Evolutionary conservation across 352 stramenopile species (phyloP).

Genomic region (Phytophthora multivora): DNA sequence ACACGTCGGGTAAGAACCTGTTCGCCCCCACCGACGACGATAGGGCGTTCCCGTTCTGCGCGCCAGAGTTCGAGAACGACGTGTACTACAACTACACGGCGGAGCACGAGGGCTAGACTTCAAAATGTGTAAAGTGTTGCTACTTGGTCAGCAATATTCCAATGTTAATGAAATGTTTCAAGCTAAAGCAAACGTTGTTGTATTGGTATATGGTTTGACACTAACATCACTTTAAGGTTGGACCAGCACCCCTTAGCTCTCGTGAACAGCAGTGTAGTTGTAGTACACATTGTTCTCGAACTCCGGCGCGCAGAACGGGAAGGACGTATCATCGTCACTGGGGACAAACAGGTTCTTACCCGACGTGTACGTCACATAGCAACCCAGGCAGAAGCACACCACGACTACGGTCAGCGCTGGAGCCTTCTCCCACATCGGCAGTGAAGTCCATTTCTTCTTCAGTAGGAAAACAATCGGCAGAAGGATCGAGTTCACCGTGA

Average conservation of each 20-base stretch:
- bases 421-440: constrained; percentile 37
- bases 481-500: constrained; percentile 53
- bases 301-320: constrained; percentile 43
- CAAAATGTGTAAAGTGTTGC: neutral
- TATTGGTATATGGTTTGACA: neutral
- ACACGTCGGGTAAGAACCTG: constrained; percentile 37
- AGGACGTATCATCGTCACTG: constrained; percentile 24
- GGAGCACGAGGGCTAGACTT: constrained; percentile 27
- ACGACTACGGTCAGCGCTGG: constrained; percentile 27
- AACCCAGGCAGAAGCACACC: constrained; percentile 35
- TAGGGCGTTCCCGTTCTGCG: constrained; percentile 40
- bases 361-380: constrained; percentile 38
- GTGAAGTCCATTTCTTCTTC: constrained; percentile 32
- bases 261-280: constrained; percentile 42
- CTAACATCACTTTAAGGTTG: neutral
- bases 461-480: constrained; percentile 47
- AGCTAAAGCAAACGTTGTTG: neutral
- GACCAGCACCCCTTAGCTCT: constrained; percentile 12
- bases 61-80: constrained; percentile 35
- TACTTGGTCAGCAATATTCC: neutral
- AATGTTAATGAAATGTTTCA: neutral
- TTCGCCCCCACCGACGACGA: constrained; percentile 31
- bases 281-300: constrained; percentile 44
- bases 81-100: constrained; percentile 54
- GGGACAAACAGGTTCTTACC: constrained; percentile 36